phyloP scores from a whole-genome alignment of 306 rosid species.

The Spatholobus suberectus region DNA sequence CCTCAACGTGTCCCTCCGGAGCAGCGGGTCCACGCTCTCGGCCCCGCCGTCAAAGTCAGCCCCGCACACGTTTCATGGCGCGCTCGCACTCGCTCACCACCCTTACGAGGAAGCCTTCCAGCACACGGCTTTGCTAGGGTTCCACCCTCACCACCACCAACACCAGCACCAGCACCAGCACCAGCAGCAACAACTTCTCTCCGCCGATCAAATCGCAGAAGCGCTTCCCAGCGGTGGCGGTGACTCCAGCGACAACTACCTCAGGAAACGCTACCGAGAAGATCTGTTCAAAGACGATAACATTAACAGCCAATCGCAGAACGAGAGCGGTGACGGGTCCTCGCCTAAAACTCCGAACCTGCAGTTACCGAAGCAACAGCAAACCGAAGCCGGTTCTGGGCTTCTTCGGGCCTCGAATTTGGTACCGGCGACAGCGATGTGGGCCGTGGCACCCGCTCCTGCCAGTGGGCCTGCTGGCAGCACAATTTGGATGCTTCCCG shows the following conservation, averaged over 20 bases:
- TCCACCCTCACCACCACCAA: constrained; percentile 63
- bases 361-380: constrained; percentile 46
- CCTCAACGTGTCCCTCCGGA: constrained; percentile 79
- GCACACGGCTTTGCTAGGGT: constrained; percentile 72
- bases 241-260: constrained; percentile 65
- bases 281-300: constrained; percentile 83
- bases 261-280: constrained; percentile 86
- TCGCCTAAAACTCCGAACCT: constrained; percentile 48
- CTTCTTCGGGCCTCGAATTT: constrained; percentile 60
- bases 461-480: constrained; percentile 62
- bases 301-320: constrained; percentile 42
- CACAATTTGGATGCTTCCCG: constrained; percentile 93
- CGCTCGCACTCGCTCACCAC: constrained; percentile 73
- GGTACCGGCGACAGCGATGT: constrained; percentile 74
- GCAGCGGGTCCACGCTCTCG: constrained; percentile 75
- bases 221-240: constrained; percentile 67
- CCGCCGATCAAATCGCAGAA: constrained; percentile 74
- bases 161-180: constrained; percentile 43
- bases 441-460: constrained; percentile 76
- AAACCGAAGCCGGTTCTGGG: constrained; percentile 27
- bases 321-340: constrained; percentile 39
- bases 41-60: constrained; percentile 83
- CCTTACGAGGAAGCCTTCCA: constrained; percentile 76
- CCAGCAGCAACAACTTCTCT: constrained; percentile 53
- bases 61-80: constrained; percentile 70